Conservation (phyloP, 495 filamentous ascomycete species). For the Hyphodiscus hymeniophilus region DNA sequence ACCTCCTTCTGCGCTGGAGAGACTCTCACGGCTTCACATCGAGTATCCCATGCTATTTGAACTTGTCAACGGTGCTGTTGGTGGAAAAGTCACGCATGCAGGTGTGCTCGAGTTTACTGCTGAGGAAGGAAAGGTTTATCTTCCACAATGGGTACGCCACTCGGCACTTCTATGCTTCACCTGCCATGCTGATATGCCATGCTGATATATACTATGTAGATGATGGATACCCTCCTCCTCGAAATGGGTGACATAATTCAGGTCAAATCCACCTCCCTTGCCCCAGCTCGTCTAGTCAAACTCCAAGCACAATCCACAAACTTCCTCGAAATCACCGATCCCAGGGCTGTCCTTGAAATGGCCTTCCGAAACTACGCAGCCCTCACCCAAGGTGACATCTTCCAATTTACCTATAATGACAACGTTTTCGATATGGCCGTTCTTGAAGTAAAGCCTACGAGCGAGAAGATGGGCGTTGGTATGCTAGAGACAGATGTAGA, state of each 20-base stretch:
- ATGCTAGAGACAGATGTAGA: slow-evolving; percentile 91
- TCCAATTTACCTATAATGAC: slow-evolving; percentile 94
- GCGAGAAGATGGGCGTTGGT: slow-evolving; percentile 69
- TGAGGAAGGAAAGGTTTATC: slow-evolving; percentile 91
- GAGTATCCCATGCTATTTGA: slow-evolving; percentile 97
- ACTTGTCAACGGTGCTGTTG: slow-evolving; percentile 70
- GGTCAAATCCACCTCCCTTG: slow-evolving; percentile 86
- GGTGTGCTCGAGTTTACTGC: slow-evolving; percentile 97
- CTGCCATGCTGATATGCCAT: too few relatives aligned
- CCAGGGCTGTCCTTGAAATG: slow-evolving; percentile 95
- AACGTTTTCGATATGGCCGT: slow-evolving; percentile 86
- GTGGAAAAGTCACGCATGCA: slow-evolving; percentile 72
- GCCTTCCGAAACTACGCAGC: slow-evolving; percentile 93
- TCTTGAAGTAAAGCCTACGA: slow-evolving; percentile 81
- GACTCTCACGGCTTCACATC: slow-evolving; percentile 90
- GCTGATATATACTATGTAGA: slow-evolving; percentile 36
- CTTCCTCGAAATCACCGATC: slow-evolving; percentile 94
- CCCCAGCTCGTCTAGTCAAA: slow-evolving; percentile 84
- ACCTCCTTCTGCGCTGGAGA: slow-evolving; percentile 90
- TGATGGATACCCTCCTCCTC: slow-evolving; percentile 86
- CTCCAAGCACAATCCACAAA: slow-evolving; percentile 84
- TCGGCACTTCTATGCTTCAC: too few relatives aligned
- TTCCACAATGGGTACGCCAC: slow-evolving; percentile 80
- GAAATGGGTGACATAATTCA: slow-evolving; percentile 92
- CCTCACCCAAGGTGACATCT: slow-evolving; percentile 83